Conservation (phyloP, 2,329 filamentous ascomycete species). For the Juglanconis juglandina region DNA sequence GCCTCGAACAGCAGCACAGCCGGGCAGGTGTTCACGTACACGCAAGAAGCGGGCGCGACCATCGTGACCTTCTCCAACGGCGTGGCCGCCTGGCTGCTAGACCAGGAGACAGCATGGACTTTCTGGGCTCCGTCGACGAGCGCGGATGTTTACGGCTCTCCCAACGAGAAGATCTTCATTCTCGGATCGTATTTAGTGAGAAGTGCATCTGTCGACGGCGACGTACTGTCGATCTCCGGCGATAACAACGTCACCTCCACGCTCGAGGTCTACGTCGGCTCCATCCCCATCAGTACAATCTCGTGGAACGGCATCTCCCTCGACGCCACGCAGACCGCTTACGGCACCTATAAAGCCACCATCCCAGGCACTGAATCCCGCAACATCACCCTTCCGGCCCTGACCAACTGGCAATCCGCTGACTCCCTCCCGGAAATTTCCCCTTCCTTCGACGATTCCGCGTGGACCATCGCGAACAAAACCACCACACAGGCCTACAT, state of each 20-base stretch:
- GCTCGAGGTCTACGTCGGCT: constrained; percentile 60
- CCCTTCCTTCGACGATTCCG: constrained; percentile 46
- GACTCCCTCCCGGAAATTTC: constrained; percentile 45
- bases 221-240: constrained; percentile 53
- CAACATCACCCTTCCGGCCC: constrained; percentile 38
- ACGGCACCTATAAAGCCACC: constrained; percentile 46
- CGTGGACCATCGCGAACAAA: constrained; percentile 49
- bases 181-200: constrained; percentile 56
- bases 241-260: constrained; percentile 61
- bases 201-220: constrained; percentile 47
- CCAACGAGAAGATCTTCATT: constrained; percentile 50
- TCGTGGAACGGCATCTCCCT: constrained; percentile 55
- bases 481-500: constrained; percentile 42
- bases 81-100: constrained; percentile 49
- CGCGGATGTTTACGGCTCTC: constrained; percentile 38
- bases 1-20: constrained; percentile 24
- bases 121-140: constrained; percentile 51
- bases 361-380: constrained; percentile 51
- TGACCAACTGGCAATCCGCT: constrained; percentile 45
- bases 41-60: constrained; percentile 42
- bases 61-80: constrained; percentile 47
- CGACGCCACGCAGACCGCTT: constrained; percentile 32
- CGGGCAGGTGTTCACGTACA: constrained; percentile 40
- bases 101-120: constrained; percentile 50
- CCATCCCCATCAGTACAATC: constrained; percentile 45